phyloP scores from a whole-genome alignment of 2,329 filamentous ascomycete species.

The Colletotrichum scovillei region DNA sequence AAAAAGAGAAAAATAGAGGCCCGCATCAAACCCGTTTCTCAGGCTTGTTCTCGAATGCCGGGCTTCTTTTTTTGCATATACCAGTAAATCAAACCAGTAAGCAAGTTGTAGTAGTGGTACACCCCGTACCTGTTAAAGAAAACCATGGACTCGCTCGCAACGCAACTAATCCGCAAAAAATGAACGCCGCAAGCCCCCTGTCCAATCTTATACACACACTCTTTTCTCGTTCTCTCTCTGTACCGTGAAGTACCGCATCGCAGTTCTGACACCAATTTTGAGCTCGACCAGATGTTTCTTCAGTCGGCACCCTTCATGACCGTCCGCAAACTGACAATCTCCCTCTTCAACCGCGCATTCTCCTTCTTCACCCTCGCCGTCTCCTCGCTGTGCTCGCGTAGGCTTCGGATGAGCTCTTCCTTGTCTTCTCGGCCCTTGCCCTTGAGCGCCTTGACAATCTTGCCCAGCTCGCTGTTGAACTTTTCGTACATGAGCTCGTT shows the following conservation, averaged over 20 bases:
- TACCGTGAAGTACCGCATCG: background rate
- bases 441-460: slow-evolving; percentile 81
- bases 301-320: slow-evolving; percentile 56
- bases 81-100: slow-evolving; percentile 16
- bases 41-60: background rate
- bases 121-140: background rate
- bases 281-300: background rate
- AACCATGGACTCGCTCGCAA: slow-evolving; percentile 30
- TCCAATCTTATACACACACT: background rate
- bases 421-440: slow-evolving; percentile 80
- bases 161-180: slow-evolving; percentile 12
- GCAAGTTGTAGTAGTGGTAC: slow-evolving; percentile 12
- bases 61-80: background rate
- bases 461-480: slow-evolving; percentile 91
- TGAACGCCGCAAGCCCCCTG: slow-evolving; percentile 18
- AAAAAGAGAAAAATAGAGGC: background rate
- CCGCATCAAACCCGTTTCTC: background rate
- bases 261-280: background rate
- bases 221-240: background rate
- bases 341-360: slow-evolving; percentile 83
- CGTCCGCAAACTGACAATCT: slow-evolving; percentile 78
- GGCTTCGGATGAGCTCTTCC: slow-evolving; percentile 77
- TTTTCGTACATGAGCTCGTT: slow-evolving; percentile 93
- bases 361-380: slow-evolving; percentile 83
- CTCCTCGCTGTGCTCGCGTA: slow-evolving; percentile 83